phyloP scores from a whole-genome alignment of 1,139 yeast genomes.

The Sugiyamaella neomexicana region DNA sequence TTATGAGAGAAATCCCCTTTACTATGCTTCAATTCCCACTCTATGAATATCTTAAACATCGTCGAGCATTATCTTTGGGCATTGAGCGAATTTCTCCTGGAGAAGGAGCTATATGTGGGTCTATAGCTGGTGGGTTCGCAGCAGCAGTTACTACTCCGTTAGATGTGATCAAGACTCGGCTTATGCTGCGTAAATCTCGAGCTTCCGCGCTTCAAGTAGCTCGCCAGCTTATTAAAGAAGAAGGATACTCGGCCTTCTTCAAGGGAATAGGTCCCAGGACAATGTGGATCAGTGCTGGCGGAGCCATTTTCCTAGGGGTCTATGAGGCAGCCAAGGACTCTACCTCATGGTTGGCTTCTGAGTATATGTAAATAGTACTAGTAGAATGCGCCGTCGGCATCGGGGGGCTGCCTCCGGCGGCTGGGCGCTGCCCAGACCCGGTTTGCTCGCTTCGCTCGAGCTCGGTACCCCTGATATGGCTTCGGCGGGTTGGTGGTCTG shows the following conservation, averaged over 20 bases:
- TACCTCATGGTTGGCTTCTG: slow-evolving; percentile 11
- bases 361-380: not conserved
- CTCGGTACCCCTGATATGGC: too few relatives aligned
- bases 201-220: slow-evolving; percentile 52
- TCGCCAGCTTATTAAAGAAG: slow-evolving; percentile 53
- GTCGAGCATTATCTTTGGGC: slow-evolving; percentile 47
- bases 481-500: too few relatives aligned
- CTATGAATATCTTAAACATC: slow-evolving; percentile 75
- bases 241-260: slow-evolving; percentile 67
- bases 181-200: slow-evolving; percentile 69
- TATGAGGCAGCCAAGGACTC: slow-evolving; percentile 67
- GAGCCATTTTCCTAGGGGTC: slow-evolving; percentile 93
- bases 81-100: slow-evolving; percentile 52
- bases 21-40: slow-evolving; percentile 93
- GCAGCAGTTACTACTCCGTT: slow-evolving; percentile 94
- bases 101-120: slow-evolving; percentile 93
- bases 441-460: not conserved
- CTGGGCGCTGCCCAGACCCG: not conserved
- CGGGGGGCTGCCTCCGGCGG: not conserved
- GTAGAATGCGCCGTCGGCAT: not conserved
- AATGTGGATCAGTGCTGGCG: slow-evolving; percentile 97
- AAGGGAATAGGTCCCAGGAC: slow-evolving; percentile 93
- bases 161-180: slow-evolving; percentile 87
- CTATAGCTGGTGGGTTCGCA: slow-evolving; percentile 90
- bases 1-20: slow-evolving; percentile 93